Base-by-base conservation (phyloP, 768 basidiomycete species). In the Gymnopilus junonius region DNA sequence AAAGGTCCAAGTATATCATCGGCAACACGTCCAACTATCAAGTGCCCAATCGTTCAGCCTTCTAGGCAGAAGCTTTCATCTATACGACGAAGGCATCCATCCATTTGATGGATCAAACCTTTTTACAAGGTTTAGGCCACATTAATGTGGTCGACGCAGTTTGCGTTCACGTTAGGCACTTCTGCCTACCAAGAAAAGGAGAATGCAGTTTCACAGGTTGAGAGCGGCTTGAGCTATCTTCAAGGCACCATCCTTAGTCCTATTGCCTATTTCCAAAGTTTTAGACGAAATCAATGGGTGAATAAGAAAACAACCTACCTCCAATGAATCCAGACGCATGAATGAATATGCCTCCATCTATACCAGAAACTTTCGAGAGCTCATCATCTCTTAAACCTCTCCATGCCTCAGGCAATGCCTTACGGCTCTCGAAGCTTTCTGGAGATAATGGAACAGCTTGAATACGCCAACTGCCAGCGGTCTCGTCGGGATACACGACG, bases 281-380 rank as follows among this genome's bases (percentile, higher is more conserved):
- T 37, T 50, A 31, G n/a, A 42, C 17, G 51, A n/a, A 8, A n/a
- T 31, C 21, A 53, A 35, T n/a, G 31, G 35, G 35, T 21, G 25
- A n/a, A 23, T 54, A 29, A 57, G 58, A 58, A 60, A 48, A 11
- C 59, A 62, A 58, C 85, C 64, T 65, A 89, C 95, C 95, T 70
- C 97, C 97, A 71, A 95, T 99, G 75, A 99, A 99, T 8, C 97
- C 97, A 62, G 91, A 92, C 1, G 96, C 94, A 77, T 99, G 97
- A 25, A 96, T 88, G 71, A 99, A 99, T 58, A 97, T 87, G 55
- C 96, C 85, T 1, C 90, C 94, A 0, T 87, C 84, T 63, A 98
- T 87, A 2, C 94, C 93, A 15, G 87, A 87, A 7, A 85, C 76
- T 66, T 85, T 77, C 50, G 90, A 91, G 40, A 99, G 79, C 46